Percentiles rank a stretch among this genome's conserved stretches.
Evolutionary conservation across 306 rosid species (phyloP).

Genomic region (Casuarina glauca): DNA sequence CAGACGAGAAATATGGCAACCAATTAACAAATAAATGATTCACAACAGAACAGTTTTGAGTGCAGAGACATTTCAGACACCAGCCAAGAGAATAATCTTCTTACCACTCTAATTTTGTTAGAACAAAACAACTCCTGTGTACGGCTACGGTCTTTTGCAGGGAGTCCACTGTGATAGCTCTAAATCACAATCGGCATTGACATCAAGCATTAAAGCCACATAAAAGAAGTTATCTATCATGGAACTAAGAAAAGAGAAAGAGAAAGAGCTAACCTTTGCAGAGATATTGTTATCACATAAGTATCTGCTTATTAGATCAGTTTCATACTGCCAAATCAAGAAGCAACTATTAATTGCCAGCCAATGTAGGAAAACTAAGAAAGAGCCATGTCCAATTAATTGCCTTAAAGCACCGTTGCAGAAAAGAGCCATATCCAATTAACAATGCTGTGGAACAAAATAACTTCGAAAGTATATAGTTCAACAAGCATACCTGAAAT

Average conservation of each 20-base stretch:
- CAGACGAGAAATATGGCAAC: constrained; percentile 27
- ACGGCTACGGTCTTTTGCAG: constrained; percentile 73
- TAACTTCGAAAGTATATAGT: constrained; percentile 21
- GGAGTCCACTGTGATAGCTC: constrained; percentile 87
- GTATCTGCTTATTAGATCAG: constrained; percentile 70
- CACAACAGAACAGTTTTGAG: constrained; percentile 8
- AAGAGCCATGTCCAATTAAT: background rate
- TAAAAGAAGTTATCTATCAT: constrained; percentile 15
- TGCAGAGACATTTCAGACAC: constrained; percentile 22
- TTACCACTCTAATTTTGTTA: constrained; percentile 89
- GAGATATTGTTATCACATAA: constrained; percentile 66
- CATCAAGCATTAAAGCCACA: constrained; percentile 16
- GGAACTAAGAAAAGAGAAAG: constrained; percentile 31
- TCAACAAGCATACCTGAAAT: constrained; percentile 69
- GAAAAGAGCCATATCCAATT: background rate
- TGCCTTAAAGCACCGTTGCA: background rate
- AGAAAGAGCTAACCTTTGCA: constrained; percentile 65
- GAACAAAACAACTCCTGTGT: constrained; percentile 80
- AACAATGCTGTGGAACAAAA: background rate
- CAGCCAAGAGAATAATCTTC: constrained; percentile 31
- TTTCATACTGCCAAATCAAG: constrained; percentile 65
- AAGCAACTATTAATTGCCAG: constrained; percentile 22
- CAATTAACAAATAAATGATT: constrained; percentile 13
- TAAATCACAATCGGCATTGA: constrained; percentile 34
- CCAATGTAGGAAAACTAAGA: constrained; percentile 14